Evolutionary conservation across 1,284 basidiomycete genomes (phyloP).

Genomic region (Leccinum ponderosum): DNA sequence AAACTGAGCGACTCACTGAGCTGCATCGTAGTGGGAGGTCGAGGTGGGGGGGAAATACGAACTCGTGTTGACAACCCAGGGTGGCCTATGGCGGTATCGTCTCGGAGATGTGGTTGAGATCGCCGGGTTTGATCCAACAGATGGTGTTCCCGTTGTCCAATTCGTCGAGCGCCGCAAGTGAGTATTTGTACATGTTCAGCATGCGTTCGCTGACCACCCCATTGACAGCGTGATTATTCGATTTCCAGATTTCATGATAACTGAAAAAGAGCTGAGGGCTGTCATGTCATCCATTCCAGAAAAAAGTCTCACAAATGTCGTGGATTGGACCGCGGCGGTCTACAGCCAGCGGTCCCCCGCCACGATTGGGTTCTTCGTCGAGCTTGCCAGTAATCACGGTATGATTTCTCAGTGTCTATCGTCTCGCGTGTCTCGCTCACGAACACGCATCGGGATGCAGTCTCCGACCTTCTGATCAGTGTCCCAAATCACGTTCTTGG

Average conservation of each 20-base stretch:
- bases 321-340: background rate
- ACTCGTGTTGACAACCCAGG: conserved; percentile 16
- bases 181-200: background rate
- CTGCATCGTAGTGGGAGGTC: conserved; percentile 21
- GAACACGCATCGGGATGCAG: background rate
- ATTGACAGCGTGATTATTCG: background rate
- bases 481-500: background rate
- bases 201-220: background rate
- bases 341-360: background rate
- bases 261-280: background rate
- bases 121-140: conserved; percentile 18
- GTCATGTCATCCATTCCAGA: background rate
- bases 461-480: background rate
- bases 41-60: conserved; percentile 20
- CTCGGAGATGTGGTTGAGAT: conserved; percentile 25
- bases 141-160: conserved; percentile 21
- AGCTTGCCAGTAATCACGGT: background rate
- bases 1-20: background rate
- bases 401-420: background rate
- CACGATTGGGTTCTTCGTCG: conserved; percentile 2
- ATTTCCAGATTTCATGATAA: background rate
- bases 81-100: conserved; percentile 30
- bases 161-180: conserved; percentile 19
- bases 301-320: background rate
- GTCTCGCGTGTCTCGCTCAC: background rate